Percentiles rank a stretch among this genome's conserved stretches.
Evolutionary conservation across 2,329 filamentous ascomycete species (phyloP).

Genomic region (Whalleya microplaca): DNA sequence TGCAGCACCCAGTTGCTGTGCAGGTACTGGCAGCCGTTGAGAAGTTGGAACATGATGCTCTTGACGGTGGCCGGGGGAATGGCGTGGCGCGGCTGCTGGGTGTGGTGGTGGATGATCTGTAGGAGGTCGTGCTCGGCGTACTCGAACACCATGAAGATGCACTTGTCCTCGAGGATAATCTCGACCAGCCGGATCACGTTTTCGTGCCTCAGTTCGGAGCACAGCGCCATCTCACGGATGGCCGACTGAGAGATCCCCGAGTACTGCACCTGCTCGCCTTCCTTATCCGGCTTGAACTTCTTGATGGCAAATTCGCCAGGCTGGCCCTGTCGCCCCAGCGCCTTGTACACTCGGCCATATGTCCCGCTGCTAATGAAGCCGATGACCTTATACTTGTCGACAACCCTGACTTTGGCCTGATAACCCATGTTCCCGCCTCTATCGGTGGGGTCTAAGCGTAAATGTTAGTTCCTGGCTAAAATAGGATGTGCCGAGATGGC

Average conservation of each 20-base stretch:
- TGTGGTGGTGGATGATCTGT: slow-evolving; percentile 98
- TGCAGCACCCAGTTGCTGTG: slow-evolving; percentile 98
- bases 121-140: slow-evolving; percentile 97
- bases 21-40: slow-evolving; percentile 93
- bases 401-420: slow-evolving; percentile 82
- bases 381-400: slow-evolving; percentile 93
- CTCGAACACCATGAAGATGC: slow-evolving; percentile 99
- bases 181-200: slow-evolving; percentile 92
- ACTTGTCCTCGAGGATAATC: slow-evolving; percentile 97
- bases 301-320: slow-evolving; percentile 95
- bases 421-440: slow-evolving; percentile 51
- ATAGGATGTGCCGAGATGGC: neutral
- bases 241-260: slow-evolving; percentile 98
- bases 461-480: slow-evolving; percentile 39
- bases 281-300: slow-evolving; percentile 99
- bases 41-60: slow-evolving; percentile 92
- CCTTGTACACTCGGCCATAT: slow-evolving; percentile 98
- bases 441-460: slow-evolving; percentile 55
- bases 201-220: slow-evolving; percentile 84
- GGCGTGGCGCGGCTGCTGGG: slow-evolving; percentile 81
- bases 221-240: slow-evolving; percentile 95
- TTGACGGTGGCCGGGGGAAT: slow-evolving; percentile 90
- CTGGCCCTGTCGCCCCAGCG: slow-evolving; percentile 73
- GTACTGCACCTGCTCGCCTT: slow-evolving; percentile 92
- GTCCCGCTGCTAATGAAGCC: slow-evolving; percentile 98